Evolutionary conservation across 2,329 filamentous ascomycete genomes (phyloP).

Genomic region (Nemania sp.): DNA sequence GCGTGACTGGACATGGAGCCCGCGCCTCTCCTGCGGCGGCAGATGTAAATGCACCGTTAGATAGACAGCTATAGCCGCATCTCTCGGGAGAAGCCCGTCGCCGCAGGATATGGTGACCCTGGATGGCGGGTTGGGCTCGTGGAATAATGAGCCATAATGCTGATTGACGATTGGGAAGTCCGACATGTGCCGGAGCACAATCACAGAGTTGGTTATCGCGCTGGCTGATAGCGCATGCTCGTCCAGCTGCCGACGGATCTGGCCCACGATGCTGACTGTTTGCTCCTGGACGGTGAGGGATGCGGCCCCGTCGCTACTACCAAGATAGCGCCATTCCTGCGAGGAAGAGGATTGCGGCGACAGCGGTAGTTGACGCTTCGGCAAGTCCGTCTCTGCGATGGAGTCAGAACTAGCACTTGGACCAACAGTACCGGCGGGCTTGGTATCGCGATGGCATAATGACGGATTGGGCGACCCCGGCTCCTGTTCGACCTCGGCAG

Average conservation of each 20-base stretch:
- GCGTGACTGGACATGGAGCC: slow-evolving; percentile 86
- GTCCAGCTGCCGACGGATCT: slow-evolving; percentile 49
- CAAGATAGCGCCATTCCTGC: slow-evolving; percentile 47
- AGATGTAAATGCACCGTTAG: slow-evolving; percentile 47
- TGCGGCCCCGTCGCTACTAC: slow-evolving; percentile 32
- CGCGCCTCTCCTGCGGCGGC: slow-evolving; percentile 45
- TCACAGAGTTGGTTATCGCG: slow-evolving; percentile 59
- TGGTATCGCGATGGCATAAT: slow-evolving; percentile 13
- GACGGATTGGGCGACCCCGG: slow-evolving; percentile 12
- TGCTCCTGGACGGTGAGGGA: slow-evolving; percentile 50
- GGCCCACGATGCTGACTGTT: slow-evolving; percentile 51
- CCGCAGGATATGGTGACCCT: slow-evolving; percentile 83
- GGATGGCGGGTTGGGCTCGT: slow-evolving; percentile 78
- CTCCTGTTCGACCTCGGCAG: slow-evolving; percentile 3
- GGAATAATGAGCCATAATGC: slow-evolving; percentile 76
- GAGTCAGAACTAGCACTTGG: slow-evolving; percentile 1
- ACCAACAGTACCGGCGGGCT: not conserved
- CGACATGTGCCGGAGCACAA: slow-evolving; percentile 78
- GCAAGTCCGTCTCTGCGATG: slow-evolving; percentile 10
- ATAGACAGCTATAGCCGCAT: slow-evolving; percentile 64
- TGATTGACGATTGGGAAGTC: slow-evolving; percentile 78
- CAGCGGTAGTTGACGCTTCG: slow-evolving; percentile 19
- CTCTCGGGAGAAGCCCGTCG: slow-evolving; percentile 59
- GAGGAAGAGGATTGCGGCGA: slow-evolving; percentile 16
- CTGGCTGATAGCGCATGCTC: slow-evolving; percentile 43